Evolutionary conservation across 805 yeast species (phyloP).

Genomic region (Candida boleticola): DNA sequence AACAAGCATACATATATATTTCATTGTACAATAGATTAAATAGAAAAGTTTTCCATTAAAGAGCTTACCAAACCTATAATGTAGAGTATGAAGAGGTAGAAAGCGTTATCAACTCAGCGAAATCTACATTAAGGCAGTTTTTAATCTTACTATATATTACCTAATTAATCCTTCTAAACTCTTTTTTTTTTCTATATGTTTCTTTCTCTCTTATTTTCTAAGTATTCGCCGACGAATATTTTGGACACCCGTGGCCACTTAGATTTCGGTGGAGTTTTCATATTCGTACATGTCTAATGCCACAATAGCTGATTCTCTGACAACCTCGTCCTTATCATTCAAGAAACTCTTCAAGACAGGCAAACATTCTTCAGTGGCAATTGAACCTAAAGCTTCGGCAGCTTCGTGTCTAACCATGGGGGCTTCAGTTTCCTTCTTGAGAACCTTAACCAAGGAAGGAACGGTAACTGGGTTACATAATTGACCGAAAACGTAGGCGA

Average conservation of each 20-base stretch:
- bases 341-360: conserved; percentile 81
- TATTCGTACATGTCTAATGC: conserved; percentile 98
- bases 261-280: conserved; percentile 80
- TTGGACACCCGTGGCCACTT: too few species aligned
- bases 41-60: too few species aligned
- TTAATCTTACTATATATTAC: too few species aligned
- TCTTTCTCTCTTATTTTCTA: too few species aligned
- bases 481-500: conserved; percentile 98
- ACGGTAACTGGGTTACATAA: conserved; percentile 90
- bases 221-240: too few species aligned
- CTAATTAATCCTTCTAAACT: too few species aligned
- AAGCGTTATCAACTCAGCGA: too few species aligned
- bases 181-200: too few species aligned
- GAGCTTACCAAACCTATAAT: too few species aligned
- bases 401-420: conserved; percentile 99
- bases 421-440: conserved; percentile 76
- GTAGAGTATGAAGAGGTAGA: too few species aligned
- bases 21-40: conserved; percentile 6
- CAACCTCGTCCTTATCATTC: conserved; percentile 82
- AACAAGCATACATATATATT: not conserved
- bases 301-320: conserved; percentile 93
- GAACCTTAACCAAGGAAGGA: conserved; percentile 79
- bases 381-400: conserved; percentile 96
- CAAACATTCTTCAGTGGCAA: conserved; percentile 92
- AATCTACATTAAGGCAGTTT: too few species aligned